Evolutionary conservation across 352 stramenopile species (phyloP).

Genomic region (Blastocystis sp.): DNA sequence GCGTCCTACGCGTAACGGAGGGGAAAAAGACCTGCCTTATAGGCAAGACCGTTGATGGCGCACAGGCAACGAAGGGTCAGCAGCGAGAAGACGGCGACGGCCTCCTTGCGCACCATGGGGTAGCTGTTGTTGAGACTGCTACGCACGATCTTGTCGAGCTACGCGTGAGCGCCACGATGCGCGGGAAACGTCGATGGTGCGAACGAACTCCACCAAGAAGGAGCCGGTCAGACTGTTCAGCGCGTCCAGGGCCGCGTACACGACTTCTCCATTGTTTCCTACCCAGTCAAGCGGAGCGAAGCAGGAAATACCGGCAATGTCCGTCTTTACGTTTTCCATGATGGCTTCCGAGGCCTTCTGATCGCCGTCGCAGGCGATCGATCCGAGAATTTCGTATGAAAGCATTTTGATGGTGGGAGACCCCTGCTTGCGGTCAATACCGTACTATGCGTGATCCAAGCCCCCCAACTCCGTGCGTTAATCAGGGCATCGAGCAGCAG

Average conservation of each 20-base stretch:
- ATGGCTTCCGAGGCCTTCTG: conserved; percentile 52
- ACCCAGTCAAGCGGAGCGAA: not conserved
- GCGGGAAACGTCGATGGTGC: conserved; percentile 41
- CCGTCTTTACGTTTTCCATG: conserved; percentile 55
- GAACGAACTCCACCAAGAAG: conserved; percentile 60
- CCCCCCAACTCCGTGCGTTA: conserved; percentile 1
- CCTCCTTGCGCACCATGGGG: conserved; percentile 67
- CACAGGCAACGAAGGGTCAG: conserved; percentile 57
- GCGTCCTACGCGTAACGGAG: conserved; percentile 23
- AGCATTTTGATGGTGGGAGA: conserved; percentile 65
- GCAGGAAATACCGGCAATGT: conserved; percentile 34
- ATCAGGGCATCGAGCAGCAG: conserved; percentile 51
- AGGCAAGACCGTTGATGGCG: conserved; percentile 49
- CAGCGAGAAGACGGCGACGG: conserved; percentile 48
- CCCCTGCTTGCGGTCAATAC: conserved; percentile 63
- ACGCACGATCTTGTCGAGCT: conserved; percentile 65
- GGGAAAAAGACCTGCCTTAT: conserved; percentile 19
- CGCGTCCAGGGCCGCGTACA: conserved; percentile 58
- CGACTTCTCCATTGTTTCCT: conserved; percentile 63
- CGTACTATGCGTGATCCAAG: conserved; percentile 40
- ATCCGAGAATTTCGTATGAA: conserved; percentile 65
- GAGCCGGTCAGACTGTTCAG: conserved; percentile 60
- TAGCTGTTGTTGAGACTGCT: conserved; percentile 28
- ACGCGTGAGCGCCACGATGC: not conserved
- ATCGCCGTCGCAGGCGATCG: conserved; percentile 63